A percentile compares a stretch with the other conserved stretches of the same genome.
These are phyloP conservation scores for Fusarium sp. DNA, from an alignment of 2,329 filamentous ascomycete species.

Conservation along the genomic window DNA sequence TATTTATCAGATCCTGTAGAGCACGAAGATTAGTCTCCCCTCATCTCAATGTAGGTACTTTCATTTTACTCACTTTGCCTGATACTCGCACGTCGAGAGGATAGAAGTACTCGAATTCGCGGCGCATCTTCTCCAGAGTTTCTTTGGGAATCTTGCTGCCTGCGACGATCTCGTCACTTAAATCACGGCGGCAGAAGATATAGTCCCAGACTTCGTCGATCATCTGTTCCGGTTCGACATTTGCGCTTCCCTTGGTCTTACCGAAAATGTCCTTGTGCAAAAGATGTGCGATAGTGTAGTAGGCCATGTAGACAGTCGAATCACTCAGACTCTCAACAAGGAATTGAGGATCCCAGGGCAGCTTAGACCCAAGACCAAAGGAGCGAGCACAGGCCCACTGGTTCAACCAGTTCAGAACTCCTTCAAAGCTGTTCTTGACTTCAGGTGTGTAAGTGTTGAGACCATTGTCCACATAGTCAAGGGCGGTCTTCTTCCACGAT, in stretches of 20 bases:
- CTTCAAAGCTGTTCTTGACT: slow-evolving; percentile 82
- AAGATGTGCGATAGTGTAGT: slow-evolving; percentile 74
- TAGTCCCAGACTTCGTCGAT: slow-evolving; percentile 97
- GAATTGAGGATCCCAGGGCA: slow-evolving; percentile 93
- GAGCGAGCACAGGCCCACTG: slow-evolving; percentile 95
- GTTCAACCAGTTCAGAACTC: slow-evolving; percentile 90
- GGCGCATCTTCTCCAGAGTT: slow-evolving; percentile 80
- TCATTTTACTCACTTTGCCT: slow-evolving; percentile 67
- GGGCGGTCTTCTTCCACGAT: slow-evolving; percentile 81
- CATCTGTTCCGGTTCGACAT: slow-evolving; percentile 86
- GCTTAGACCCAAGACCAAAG: slow-evolving; percentile 91
- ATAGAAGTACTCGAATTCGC: slow-evolving; percentile 98
- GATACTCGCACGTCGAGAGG: slow-evolving; percentile 88
- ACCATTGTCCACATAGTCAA: slow-evolving; percentile 76
- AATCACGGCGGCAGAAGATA: slow-evolving; percentile 81
- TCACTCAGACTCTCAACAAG: slow-evolving; percentile 93
- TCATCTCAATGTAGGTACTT: background rate
- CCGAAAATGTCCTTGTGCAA: slow-evolving; percentile 91
- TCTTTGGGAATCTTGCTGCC: slow-evolving; percentile 78
- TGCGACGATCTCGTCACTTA: slow-evolving; percentile 71
- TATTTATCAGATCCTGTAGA: background rate
- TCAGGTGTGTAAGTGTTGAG: slow-evolving; percentile 85
- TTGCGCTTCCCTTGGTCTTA: slow-evolving; percentile 72
- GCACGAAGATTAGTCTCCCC: background rate
- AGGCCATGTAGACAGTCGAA: slow-evolving; percentile 91